phyloP scores from a whole-genome alignment of 148 eudicot species.

The Amaranthus hypochondriacus region DNA sequence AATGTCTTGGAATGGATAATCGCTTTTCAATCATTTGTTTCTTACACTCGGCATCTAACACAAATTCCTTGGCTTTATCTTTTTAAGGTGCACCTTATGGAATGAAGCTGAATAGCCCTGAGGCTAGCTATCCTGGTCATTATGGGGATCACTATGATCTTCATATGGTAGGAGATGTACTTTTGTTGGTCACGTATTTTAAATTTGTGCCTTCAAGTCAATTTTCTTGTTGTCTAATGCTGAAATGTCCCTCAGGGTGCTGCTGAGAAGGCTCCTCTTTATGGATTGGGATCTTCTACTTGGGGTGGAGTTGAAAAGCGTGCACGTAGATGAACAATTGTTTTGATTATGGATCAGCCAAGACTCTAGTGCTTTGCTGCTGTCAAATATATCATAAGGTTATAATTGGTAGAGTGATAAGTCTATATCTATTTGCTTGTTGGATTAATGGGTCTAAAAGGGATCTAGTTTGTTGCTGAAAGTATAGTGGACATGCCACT shows the following conservation, averaged over 20 bases:
- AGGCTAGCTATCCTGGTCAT: constrained; percentile 50
- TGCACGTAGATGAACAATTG: constrained; percentile 49
- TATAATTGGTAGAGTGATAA: constrained; percentile 33
- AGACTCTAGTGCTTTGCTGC: constrained; percentile 25
- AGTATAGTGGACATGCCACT: constrained; percentile 26
- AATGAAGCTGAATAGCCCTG: constrained; percentile 49
- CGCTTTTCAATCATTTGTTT: neutral
- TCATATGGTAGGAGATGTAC: constrained; percentile 52
- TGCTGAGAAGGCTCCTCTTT: constrained; percentile 62
- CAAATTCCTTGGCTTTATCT: constrained; percentile 15
- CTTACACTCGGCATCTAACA: constrained; percentile 13
- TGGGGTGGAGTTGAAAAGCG: constrained; percentile 71
- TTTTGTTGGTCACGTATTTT: constrained; percentile 11
- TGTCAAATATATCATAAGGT: constrained; percentile 36
- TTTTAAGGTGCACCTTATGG: constrained; percentile 64
- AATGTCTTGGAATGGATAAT: neutral
- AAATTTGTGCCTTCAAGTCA: neutral
- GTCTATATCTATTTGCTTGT: constrained; percentile 27
- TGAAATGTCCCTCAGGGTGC: constrained; percentile 50
- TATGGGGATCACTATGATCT: constrained; percentile 70
- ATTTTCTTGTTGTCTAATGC: constrained; percentile 10
- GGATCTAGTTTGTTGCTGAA: constrained; percentile 26
- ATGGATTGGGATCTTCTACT: constrained; percentile 75
- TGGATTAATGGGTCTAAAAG: constrained; percentile 20
- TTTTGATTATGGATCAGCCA: constrained; percentile 13